Percentiles rank a stretch among this genome's conserved stretches.
These are phyloP conservation scores for Aspergillus neoniger DNA, from an alignment of 2,329 filamentous ascomycete species.

Conservation along the genomic window DNA sequence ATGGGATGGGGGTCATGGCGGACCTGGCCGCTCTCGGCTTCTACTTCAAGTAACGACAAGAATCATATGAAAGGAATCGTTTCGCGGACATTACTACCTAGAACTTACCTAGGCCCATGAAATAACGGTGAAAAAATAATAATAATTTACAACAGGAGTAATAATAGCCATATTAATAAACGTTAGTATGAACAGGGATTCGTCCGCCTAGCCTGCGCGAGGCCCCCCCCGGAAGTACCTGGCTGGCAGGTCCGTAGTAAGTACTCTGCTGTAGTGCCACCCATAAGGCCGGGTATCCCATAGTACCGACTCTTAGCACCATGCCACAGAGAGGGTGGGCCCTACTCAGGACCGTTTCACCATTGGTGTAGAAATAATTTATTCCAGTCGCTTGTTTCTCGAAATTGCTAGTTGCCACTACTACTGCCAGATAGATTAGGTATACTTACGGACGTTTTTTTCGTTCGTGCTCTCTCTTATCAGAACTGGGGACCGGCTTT, in stretches of 20 bases:
- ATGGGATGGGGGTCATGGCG: background rate
- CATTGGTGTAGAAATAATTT: constrained; percentile 12
- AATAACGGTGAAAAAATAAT: no score
- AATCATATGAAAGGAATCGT: constrained; percentile 11
- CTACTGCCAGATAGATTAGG: background rate
- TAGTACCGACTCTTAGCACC: constrained; percentile 10
- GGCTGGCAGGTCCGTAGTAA: background rate
- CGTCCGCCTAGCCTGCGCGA: background rate
- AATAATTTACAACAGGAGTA: no score
- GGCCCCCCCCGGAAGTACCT: background rate
- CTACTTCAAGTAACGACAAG: background rate
- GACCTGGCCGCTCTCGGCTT: background rate
- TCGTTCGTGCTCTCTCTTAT: constrained; percentile 7
- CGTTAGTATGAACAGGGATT: constrained; percentile 4
- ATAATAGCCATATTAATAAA: background rate
- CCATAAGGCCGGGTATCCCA: constrained; percentile 3
- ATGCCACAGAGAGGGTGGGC: constrained; percentile 21
- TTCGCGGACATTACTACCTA: background rate
- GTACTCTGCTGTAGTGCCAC: background rate
- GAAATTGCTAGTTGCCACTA: constrained; percentile 8
- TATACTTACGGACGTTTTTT: constrained; percentile 6
- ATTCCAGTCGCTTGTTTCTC: constrained; percentile 12
- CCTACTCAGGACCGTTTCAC: constrained; percentile 19
- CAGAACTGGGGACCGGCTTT: background rate
- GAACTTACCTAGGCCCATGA: no score